phyloP scores from a whole-genome alignment of 441 rosid genomes.

The Hura crepitans region DNA sequence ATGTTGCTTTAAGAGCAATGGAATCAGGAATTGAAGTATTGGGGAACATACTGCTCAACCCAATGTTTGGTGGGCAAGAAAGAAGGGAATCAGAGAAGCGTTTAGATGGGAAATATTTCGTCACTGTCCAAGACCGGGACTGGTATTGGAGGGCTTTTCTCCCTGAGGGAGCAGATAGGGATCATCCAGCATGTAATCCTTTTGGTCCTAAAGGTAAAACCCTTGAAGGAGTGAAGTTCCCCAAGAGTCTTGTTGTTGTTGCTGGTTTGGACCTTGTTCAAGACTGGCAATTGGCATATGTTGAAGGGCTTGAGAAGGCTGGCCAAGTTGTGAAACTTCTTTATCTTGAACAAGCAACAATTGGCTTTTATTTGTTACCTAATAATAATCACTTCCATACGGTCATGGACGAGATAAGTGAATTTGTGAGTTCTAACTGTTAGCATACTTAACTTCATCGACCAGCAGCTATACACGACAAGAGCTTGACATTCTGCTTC shows the following conservation, averaged over 20 bases:
- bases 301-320: conserved; percentile 56
- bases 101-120: conserved; percentile 80
- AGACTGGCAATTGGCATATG: conserved; percentile 88
- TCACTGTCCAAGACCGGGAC: conserved; percentile 70
- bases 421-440: conserved; percentile 56
- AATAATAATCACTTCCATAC: conserved; percentile 76
- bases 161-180: conserved; percentile 75
- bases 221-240: conserved; percentile 53
- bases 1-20: conserved; percentile 69
- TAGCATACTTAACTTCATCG: conserved; percentile 29
- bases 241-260: conserved; percentile 79
- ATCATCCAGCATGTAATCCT: conserved; percentile 88
- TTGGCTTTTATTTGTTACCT: conserved; percentile 91
- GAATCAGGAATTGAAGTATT: conserved; percentile 51
- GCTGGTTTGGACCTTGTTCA: conserved; percentile 89
- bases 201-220: conserved; percentile 68
- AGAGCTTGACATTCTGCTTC: conserved; percentile 33
- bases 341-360: conserved; percentile 69
- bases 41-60: conserved; percentile 81
- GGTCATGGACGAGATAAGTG: conserved; percentile 78
- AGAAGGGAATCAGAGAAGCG: conserved; percentile 73
- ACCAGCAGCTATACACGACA: conserved; percentile 26
- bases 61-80: conserved; percentile 83
- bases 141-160: conserved; percentile 96
- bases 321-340: conserved; percentile 66